Conservation (phyloP, 345 rosid species). For the Ceriops tagal region DNA sequence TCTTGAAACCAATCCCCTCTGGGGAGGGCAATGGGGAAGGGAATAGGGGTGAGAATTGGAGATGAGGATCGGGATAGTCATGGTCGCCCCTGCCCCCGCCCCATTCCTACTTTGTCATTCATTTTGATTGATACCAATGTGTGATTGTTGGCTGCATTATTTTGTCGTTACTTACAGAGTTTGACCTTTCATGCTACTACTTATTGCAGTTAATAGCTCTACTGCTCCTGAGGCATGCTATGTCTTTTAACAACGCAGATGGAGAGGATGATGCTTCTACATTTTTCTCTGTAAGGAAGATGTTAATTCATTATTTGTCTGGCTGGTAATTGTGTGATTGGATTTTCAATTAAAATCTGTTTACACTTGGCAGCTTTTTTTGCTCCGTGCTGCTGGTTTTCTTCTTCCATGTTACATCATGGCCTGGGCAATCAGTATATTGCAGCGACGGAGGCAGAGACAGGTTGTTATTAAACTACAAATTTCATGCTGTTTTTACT, state of each 20-base stretch:
- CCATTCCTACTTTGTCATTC: not conserved
- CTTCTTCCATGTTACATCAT: constrained; percentile 94
- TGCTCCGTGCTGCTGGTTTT: constrained; percentile 67
- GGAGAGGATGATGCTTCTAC: constrained; percentile 32
- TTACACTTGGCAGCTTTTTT: constrained; percentile 54
- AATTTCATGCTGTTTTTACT: not conserved
- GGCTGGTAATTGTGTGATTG: not conserved
- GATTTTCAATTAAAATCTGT: not conserved
- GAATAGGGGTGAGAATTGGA: too few relatives aligned
- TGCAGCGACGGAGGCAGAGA: constrained; percentile 92
- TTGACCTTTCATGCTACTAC: not conserved
- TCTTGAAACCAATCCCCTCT: too few relatives aligned
- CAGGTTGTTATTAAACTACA: constrained; percentile 42
- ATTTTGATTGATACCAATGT: not conserved
- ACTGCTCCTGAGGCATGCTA: constrained; percentile 34
- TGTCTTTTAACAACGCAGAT: constrained; percentile 26
- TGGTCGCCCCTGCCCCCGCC: too few relatives aligned
- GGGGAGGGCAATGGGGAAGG: too few relatives aligned
- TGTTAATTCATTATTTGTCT: not conserved
- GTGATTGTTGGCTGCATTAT: not conserved
- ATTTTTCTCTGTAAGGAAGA: constrained; percentile 24
- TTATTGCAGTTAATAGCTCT: constrained; percentile 27
- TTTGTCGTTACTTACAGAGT: not conserved
- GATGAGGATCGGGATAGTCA: too few relatives aligned
- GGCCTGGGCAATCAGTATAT: constrained; percentile 97